These are phyloP conservation scores for Wickerhamomyces chaumierensis DNA, from an alignment of 805 yeast species.

Conservation along the genomic window DNA sequence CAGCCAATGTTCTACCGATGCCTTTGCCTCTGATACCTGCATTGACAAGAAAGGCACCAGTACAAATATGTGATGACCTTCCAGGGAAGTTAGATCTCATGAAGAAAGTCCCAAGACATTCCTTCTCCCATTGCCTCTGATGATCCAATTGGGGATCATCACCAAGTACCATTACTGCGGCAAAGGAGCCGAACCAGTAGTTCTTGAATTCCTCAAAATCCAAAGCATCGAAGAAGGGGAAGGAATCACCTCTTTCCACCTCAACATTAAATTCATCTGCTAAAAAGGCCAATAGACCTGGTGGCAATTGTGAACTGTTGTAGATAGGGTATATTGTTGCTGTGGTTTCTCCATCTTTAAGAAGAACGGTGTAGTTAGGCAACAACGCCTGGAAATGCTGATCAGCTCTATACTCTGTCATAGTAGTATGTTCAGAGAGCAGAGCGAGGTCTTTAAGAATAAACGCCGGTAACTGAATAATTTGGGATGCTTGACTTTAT, in stretches of 20 bases:
- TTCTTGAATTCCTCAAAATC: constrained; percentile 66
- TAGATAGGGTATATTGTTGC: constrained; percentile 88
- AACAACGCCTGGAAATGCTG: constrained; percentile 17
- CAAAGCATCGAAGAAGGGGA: constrained; percentile 74
- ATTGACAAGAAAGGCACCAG: constrained; percentile 80
- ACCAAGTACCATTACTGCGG: constrained; percentile 72
- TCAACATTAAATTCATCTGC: constrained; percentile 93
- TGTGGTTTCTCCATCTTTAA: constrained; percentile 82
- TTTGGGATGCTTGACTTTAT: too few species aligned
- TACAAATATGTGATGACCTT: constrained; percentile 84
- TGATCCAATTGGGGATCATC: constrained; percentile 43
- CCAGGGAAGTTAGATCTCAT: constrained; percentile 90
- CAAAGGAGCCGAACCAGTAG: constrained; percentile 83
- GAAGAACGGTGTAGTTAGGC: constrained; percentile 62
- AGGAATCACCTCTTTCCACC: constrained; percentile 78
- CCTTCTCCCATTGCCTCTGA: constrained; percentile 78
- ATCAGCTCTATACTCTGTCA: constrained; percentile 10
- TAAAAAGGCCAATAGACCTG: constrained; percentile 65
- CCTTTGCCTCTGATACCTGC: constrained; percentile 91
- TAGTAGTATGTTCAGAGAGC: constrained; percentile 1
- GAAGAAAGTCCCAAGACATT: constrained; percentile 80
- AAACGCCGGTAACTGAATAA: too few species aligned
- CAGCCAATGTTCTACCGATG: constrained; percentile 76
- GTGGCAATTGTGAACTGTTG: constrained; percentile 57
- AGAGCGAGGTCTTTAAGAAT: too few species aligned